Evolutionary conservation across 495 filamentous ascomycete species (phyloP), one percentile per base, ranked within the genome.

Genomic region (Aspergillus asperescens): DNA sequence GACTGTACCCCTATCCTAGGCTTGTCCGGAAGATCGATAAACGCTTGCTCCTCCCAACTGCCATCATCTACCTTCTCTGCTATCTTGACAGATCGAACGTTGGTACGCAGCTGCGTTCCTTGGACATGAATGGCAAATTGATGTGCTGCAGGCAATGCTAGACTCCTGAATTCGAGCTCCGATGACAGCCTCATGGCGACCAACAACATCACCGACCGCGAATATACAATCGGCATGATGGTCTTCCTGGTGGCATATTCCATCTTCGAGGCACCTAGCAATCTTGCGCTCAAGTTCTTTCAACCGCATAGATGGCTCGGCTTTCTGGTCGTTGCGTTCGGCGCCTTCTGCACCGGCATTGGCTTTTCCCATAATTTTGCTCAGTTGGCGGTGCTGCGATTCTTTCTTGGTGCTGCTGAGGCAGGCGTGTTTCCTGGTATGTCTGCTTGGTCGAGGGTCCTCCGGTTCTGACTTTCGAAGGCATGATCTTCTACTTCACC

Each of bases 11-110:
- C 9, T 63, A 68, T 45, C 68, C 58, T n/a, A 55, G 60, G 13
- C 61, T 85, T 3, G 47, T 84, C 35, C 71, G 77, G 60, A 84
- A 79, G 55, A 82, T 84, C 45, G 82, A 86, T 63, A 56, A 76
- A 27, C 72, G 73, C 39, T 83, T 86, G 54, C 57, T 86, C 9
- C 81, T 80, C 0, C 62, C 83, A 19, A 72, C 71, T 13, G 80
- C 82, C 7, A 62, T 61, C 19, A 83, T 84, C 44, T 84, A 84
- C 60, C 73, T 85, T 34, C 73, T 86, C 28, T 84, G 80, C 65
- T 85, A 79, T 62, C 67, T 86, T 19, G 82, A 86, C 66, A 77
- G 83, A 5, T 78, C 78, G 16, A 86, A 86, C 62, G 84, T 86
- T 38, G 83, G 81, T 73, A 49, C 18, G 28, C 16, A 50, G 54